These are phyloP conservation scores for Pulveroboletus sp. DNA, from an alignment of 768 basidiomycete genomes.

Conservation along the genomic window DNA sequence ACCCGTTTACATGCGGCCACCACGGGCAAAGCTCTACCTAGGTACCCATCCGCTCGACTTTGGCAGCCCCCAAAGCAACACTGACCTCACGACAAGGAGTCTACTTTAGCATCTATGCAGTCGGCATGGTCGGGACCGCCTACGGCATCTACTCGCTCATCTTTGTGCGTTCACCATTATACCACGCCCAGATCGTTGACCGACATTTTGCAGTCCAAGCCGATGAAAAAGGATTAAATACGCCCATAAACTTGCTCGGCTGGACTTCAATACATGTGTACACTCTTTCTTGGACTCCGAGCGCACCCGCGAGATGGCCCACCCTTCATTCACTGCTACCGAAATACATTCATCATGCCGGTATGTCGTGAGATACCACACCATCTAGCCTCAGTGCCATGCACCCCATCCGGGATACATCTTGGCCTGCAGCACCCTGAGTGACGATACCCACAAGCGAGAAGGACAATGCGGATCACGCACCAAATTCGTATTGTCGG, in stretches of 20 bases:
- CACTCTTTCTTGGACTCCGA: no score
- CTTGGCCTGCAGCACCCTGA: constrained; percentile 49
- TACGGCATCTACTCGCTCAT: constrained; percentile 48
- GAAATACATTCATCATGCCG: no score
- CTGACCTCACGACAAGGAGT: constrained; percentile 39
- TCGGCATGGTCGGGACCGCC: constrained; percentile 50
- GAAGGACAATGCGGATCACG: constrained; percentile 19
- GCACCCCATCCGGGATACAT: constrained; percentile 93
- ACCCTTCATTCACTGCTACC: no score
- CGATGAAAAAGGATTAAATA: constrained; percentile 24
- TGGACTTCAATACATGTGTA: constrained; percentile 13
- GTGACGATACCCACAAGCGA: not conserved
- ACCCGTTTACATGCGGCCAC: constrained; percentile 56
- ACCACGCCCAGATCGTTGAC: not conserved
- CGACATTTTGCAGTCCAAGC: constrained; percentile 24
- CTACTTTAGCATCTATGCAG: constrained; percentile 51
- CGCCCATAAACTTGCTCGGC: constrained; percentile 14
- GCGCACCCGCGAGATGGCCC: no score
- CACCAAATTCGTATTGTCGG: constrained; percentile 65
- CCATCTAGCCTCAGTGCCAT: constrained; percentile 55
- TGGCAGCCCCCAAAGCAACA: rapidly evolving
- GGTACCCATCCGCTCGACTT: constrained; percentile 36
- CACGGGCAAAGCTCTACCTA: constrained; percentile 61
- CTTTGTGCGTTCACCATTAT: constrained; percentile 34
- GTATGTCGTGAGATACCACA: not conserved